Evolutionary conservation across 2,329 filamentous ascomycete genomes (phyloP), one percentile per base, ranked within the genome.

Genomic region (Fusarium odoratissimum): DNA sequence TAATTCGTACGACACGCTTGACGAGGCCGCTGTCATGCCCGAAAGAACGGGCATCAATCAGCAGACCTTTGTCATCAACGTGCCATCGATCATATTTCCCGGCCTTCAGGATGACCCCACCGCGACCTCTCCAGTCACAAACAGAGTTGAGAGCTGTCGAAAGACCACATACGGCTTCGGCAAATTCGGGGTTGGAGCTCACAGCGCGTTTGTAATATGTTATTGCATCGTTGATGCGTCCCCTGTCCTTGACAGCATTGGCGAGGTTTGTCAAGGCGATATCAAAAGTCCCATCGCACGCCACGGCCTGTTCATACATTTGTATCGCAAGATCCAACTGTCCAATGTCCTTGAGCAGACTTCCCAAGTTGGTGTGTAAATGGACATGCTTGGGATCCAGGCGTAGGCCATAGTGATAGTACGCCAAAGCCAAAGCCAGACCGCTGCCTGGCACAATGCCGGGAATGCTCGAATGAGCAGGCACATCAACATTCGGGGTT

Each of bases 201-300:
- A 99, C 95, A 42, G 96, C 96, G 72, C 95, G 90, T 77, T 91
- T 93, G 84, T 99, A 99, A 80, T 97, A 98, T 31, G 86, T 84
- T 67, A 99, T 98, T 3, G 96, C 96, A 79, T 99, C 96, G 63
- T 91, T 93, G 74, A 98, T 94, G 46, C 93, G 91, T 5, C 96
- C 96, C 75, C 97, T 94, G 80, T 99, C 96, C 81, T 99, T 99
- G 74, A 99, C 95, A 13, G 96, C 96, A 80, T 99, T 99, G 61
- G 96, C 96, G 28, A 99, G 87, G 78, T 99, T 99, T 8, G 96
- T 97, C 61, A 99, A 85, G 38, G 96, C 96, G 78, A 99, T 99
- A 78, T 99, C 96, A 78, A 99, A 99, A 30, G 91, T 93, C n/a
- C 91, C 91, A 81, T 99, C 96, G 79, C 95, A 98, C 6, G 90